Percentiles rank a stretch among this genome's conserved stretches.
Conservation (phyloP, 2,329 filamentous ascomycete genomes). For the Monosporascus sp. region DNA sequence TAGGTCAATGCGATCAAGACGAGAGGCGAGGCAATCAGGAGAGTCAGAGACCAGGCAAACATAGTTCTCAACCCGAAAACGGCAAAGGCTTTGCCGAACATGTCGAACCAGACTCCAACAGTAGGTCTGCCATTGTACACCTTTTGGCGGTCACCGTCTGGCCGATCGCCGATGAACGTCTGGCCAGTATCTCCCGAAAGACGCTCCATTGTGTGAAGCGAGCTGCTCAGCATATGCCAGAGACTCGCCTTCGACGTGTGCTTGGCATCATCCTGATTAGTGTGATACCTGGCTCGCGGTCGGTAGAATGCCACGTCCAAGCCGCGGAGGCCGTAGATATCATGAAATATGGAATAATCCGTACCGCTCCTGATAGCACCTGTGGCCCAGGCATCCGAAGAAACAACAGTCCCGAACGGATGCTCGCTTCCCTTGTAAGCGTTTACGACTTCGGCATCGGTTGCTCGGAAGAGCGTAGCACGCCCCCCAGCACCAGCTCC, state of each 20-base stretch:
- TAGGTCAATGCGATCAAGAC: constrained; percentile 65
- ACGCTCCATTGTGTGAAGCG: constrained; percentile 66
- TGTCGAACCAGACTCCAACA: constrained; percentile 85
- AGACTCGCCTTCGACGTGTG: constrained; percentile 68
- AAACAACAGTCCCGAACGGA: constrained; percentile 80
- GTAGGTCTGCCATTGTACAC: constrained; percentile 62
- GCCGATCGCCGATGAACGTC: constrained; percentile 51
- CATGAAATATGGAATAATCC: constrained; percentile 80
- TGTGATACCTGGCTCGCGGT: constrained; percentile 84
- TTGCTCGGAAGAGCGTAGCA: constrained; percentile 80
- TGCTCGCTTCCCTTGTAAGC: constrained; percentile 67
- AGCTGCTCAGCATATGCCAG: constrained; percentile 93
- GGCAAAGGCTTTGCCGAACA: constrained; percentile 76
- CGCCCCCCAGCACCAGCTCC: constrained; percentile 88
- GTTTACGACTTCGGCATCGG: constrained; percentile 78
- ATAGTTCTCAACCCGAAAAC: constrained; percentile 75
- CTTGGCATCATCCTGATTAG: constrained; percentile 75
- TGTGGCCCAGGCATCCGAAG: constrained; percentile 75
- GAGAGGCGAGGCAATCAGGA: constrained; percentile 76
- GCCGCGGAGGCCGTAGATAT: constrained; percentile 73
- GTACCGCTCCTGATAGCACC: constrained; percentile 80
- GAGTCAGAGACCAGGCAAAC: constrained; percentile 80
- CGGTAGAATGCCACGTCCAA: constrained; percentile 89
- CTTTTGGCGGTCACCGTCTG: constrained; percentile 52
- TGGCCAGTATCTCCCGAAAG: constrained; percentile 65